phyloP scores from a whole-genome alignment of 768 basidiomycete genomes.

The Lyophyllum semitale region DNA sequence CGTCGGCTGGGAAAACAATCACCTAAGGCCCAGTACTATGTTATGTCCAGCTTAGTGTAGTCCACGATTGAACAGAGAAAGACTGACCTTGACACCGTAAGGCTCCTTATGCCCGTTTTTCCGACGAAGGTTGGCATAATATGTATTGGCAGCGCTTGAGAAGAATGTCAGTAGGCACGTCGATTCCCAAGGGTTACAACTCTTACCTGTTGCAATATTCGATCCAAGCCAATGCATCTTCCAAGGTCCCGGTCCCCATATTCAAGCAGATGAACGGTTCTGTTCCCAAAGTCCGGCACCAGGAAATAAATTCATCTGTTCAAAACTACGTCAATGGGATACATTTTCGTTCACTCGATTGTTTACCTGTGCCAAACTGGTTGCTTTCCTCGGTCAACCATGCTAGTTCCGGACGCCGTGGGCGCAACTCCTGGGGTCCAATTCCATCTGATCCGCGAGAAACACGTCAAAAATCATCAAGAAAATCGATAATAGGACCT shows the following conservation, averaged over 20 bases:
- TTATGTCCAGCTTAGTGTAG: background rate
- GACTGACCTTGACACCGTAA: slow-evolving; percentile 44
- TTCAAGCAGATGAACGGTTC: slow-evolving; percentile 65
- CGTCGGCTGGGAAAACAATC: background rate
- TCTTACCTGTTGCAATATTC: slow-evolving; percentile 62
- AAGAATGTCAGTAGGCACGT: slow-evolving; percentile 13
- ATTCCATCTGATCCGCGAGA: slow-evolving; percentile 42
- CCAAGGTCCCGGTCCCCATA: slow-evolving; percentile 65
- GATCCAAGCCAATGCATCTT: slow-evolving; percentile 60
- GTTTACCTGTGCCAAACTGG: slow-evolving; percentile 55
- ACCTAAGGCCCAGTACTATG: slow-evolving; percentile 39
- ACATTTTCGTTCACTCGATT: background rate
- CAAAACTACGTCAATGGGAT: background rate
- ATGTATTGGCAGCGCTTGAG: slow-evolving; percentile 36
- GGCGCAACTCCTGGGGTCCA: slow-evolving; percentile 49
- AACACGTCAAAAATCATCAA: background rate
- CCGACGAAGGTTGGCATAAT: slow-evolving; percentile 60
- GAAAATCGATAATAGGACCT: background rate
- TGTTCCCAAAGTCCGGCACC: slow-evolving; percentile 49
- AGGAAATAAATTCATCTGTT: slow-evolving; percentile 52
- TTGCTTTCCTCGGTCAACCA: slow-evolving; percentile 65
- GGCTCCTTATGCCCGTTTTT: slow-evolving; percentile 59
- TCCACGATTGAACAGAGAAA: background rate
- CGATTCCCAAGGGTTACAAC: background rate
- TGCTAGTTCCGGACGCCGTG: slow-evolving; percentile 59